These are phyloP conservation scores for Vitis hybrid DNA, from an alignment of 177 flowering plant genomes.

Conservation along the genomic window DNA sequence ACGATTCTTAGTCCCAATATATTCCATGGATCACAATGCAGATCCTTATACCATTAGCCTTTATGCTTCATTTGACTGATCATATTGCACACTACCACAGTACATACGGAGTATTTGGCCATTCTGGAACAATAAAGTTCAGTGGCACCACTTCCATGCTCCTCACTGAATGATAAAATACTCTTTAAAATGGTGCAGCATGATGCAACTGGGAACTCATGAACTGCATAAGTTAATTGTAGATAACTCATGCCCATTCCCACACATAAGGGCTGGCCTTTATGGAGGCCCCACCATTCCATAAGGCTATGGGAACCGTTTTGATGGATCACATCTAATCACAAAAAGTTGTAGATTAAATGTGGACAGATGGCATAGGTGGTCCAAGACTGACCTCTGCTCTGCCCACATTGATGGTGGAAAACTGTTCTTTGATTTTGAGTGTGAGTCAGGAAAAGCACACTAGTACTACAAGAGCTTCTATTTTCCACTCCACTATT, in stretches of 20 bases:
- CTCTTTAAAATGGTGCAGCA: not conserved
- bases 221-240: not conserved
- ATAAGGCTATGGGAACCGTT: not conserved
- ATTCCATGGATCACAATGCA: not conserved
- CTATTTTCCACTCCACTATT: not conserved
- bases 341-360: not conserved
- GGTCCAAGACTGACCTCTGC: conserved; percentile 15
- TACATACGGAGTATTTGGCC: not conserved
- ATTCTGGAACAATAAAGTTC: not conserved
- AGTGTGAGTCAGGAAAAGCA: not conserved
- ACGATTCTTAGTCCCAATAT: not conserved
- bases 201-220: not conserved
- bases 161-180: not conserved
- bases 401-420: not conserved
- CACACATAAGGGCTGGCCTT: not conserved
- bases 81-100: not conserved
- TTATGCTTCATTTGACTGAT: not conserved
- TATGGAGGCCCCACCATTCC: conserved; percentile 1
- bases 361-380: conserved; percentile 2
- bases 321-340: not conserved
- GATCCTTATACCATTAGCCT: not conserved
- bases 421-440: not conserved
- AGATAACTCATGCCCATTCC: not conserved
- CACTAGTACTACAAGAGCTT: not conserved
- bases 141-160: not conserved